Evolutionary conservation across 2,329 filamentous ascomycete genomes (phyloP).

Genomic region (Leptographium radiaticola): DNA sequence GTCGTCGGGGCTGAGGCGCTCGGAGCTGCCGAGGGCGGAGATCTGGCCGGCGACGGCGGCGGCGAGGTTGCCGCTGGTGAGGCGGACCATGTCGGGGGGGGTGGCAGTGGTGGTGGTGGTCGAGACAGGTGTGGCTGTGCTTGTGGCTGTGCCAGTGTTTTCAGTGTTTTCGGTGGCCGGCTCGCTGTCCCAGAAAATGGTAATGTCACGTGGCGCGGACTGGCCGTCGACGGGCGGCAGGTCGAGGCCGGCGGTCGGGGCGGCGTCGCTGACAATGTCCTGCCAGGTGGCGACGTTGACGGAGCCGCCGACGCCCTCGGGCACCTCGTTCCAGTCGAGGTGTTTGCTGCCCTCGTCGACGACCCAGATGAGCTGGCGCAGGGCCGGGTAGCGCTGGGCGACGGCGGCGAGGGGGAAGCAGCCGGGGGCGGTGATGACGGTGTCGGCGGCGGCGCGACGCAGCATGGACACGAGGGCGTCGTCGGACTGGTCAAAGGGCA

Average conservation of each 20-base stretch:
- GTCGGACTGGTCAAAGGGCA: slow-evolving; percentile 69
- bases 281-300: slow-evolving; percentile 88
- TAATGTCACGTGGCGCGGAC: slow-evolving; percentile 37
- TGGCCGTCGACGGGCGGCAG: slow-evolving; percentile 51
- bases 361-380: slow-evolving; percentile 81
- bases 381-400: slow-evolving; percentile 47
- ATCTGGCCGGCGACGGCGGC: slow-evolving; percentile 71
- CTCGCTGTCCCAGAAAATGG: slow-evolving; percentile 54
- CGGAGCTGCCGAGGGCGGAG: slow-evolving; percentile 58
- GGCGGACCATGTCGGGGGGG: slow-evolving; percentile 59
- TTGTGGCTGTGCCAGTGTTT: slow-evolving; percentile 12
- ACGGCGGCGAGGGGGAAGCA: slow-evolving; percentile 70
- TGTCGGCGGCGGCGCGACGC: slow-evolving; percentile 60
- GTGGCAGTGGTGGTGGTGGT: slow-evolving; percentile 11
- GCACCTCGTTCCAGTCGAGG: slow-evolving; percentile 89
- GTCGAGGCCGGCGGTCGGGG: slow-evolving; percentile 42
- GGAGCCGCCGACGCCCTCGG: slow-evolving; percentile 58
- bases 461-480: slow-evolving; percentile 60
- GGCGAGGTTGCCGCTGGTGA: slow-evolving; percentile 74
- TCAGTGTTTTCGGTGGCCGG: slow-evolving; percentile 7
- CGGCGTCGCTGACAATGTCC: slow-evolving; percentile 65
- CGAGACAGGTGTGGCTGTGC: slow-evolving; percentile 18
- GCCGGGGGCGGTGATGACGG: slow-evolving; percentile 72
- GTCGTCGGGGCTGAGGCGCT: slow-evolving; percentile 63
- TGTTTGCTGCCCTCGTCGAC: slow-evolving; percentile 82